Percentiles rank a stretch among this genome's conserved stretches.
Conservation (phyloP, 768 basidiomycete genomes). For the Tylopilus plumbeoviolaceoides region DNA sequence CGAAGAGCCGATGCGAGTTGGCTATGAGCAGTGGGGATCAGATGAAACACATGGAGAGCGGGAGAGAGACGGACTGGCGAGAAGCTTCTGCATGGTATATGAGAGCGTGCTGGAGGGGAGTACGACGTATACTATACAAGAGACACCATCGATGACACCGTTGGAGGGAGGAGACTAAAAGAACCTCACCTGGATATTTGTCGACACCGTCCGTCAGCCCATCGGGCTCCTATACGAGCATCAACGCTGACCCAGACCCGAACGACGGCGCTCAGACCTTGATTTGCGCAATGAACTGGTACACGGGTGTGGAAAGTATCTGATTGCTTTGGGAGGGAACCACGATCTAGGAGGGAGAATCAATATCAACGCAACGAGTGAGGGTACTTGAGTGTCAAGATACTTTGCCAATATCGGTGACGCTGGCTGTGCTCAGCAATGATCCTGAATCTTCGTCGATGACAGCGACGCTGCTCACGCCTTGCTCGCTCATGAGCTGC, state of each 20-base stretch:
- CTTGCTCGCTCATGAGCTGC: slow-evolving; percentile 81
- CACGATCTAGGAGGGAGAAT: slow-evolving; percentile 48
- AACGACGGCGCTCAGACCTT: slow-evolving; percentile 44
- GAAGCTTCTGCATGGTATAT: slow-evolving; percentile 74
- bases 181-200: slow-evolving; percentile 62
- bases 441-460: slow-evolving; percentile 60
- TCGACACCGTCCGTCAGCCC: slow-evolving; percentile 80
- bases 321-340: slow-evolving; percentile 79
- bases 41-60: background rate
- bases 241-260: background rate
- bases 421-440: slow-evolving; percentile 73
- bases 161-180: background rate
- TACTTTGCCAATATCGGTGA: slow-evolving; percentile 79
- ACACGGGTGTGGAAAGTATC: slow-evolving; percentile 62
- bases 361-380: background rate
- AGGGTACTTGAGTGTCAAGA: background rate
- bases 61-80: slow-evolving; percentile 59
- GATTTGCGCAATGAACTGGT: slow-evolving; percentile 66
- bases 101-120: slow-evolving; percentile 57
- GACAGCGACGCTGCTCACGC: slow-evolving; percentile 80
- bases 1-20: slow-evolving; percentile 75
- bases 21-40: slow-evolving; percentile 40
- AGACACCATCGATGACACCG: background rate
- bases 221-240: slow-evolving; percentile 48
- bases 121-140: slow-evolving; percentile 65